These are phyloP conservation scores for Aspergillus fischeri DNA, from an alignment of 2,329 filamentous ascomycete species.

Conservation along the genomic window DNA sequence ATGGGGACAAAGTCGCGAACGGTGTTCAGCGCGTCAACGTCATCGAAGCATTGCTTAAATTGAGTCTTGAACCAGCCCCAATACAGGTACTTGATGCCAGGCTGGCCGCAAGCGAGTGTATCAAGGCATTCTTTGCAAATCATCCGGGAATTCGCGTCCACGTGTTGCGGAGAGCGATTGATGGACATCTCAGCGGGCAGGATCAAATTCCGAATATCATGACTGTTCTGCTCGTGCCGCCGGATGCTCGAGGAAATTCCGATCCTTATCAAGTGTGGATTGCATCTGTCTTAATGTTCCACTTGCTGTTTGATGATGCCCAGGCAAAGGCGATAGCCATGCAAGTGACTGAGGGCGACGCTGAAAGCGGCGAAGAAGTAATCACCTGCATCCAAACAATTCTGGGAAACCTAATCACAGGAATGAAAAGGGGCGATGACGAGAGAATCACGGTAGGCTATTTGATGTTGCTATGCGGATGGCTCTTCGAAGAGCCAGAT, in stretches of 20 bases:
- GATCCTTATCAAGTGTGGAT: slow-evolving; percentile 92
- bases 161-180: slow-evolving; percentile 83
- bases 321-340: slow-evolving; percentile 77
- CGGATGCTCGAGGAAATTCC: slow-evolving; percentile 55
- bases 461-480: slow-evolving; percentile 80
- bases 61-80: slow-evolving; percentile 67
- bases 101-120: slow-evolving; percentile 79
- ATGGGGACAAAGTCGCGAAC: slow-evolving; percentile 40
- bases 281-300: slow-evolving; percentile 79
- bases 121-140: slow-evolving; percentile 86
- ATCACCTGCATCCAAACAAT: slow-evolving; percentile 90
- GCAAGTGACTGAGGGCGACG: slow-evolving; percentile 82
- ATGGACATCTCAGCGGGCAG: slow-evolving; percentile 71
- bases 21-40: slow-evolving; percentile 70
- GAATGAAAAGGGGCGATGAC: slow-evolving; percentile 71
- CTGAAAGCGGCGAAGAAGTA: slow-evolving; percentile 85
- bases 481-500: slow-evolving; percentile 88
- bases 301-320: slow-evolving; percentile 75
- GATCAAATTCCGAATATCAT: slow-evolving; percentile 87
- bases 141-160: slow-evolving; percentile 78
- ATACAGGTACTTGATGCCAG: slow-evolving; percentile 72
- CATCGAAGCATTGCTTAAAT: slow-evolving; percentile 84
- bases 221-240: slow-evolving; percentile 70
- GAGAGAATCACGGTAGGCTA: slow-evolving; percentile 78
- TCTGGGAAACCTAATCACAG: slow-evolving; percentile 77